phyloP scores from a whole-genome alignment of 345 rosid species.

The Gossypium australe region DNA sequence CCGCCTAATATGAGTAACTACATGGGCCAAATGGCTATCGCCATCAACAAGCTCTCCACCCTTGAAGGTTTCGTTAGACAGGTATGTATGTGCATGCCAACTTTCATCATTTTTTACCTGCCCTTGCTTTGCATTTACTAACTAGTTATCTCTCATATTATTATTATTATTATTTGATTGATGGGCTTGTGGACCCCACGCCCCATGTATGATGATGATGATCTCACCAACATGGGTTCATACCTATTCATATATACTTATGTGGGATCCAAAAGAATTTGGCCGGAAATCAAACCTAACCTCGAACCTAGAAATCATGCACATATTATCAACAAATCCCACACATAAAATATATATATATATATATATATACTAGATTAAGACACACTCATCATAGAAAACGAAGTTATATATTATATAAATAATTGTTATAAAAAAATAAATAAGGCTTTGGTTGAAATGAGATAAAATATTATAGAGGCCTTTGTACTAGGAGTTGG shows the following conservation, averaged over 20 bases:
- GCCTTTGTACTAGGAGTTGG: fast-evolving
- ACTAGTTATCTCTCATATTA: too few relatives aligned
- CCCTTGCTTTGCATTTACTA: too few relatives aligned
- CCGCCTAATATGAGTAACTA: slow-evolving; percentile 82
- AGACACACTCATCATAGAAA: too few relatives aligned
- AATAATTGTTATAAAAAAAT: too few relatives aligned
- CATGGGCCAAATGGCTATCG: slow-evolving; percentile 95
- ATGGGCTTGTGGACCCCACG: background rate
- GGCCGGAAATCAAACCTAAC: background rate
- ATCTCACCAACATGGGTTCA: background rate
- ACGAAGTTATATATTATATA: too few relatives aligned
- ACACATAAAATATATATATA: too few relatives aligned
- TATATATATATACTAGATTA: too few relatives aligned
- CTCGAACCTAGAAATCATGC: background rate
- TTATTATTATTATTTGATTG: background rate
- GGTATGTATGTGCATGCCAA: slow-evolving; percentile 33
- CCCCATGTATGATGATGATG: background rate
- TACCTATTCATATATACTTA: background rate
- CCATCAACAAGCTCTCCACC: slow-evolving; percentile 90
- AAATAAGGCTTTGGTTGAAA: too few relatives aligned
- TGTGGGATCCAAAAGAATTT: background rate
- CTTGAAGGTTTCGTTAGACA: slow-evolving; percentile 88
- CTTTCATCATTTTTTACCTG: background rate
- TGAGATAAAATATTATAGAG: too few relatives aligned
- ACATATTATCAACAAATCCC: too few relatives aligned